phyloP scores from a whole-genome alignment of 2,329 filamentous ascomycete genomes.

The Epichloe typhina region DNA sequence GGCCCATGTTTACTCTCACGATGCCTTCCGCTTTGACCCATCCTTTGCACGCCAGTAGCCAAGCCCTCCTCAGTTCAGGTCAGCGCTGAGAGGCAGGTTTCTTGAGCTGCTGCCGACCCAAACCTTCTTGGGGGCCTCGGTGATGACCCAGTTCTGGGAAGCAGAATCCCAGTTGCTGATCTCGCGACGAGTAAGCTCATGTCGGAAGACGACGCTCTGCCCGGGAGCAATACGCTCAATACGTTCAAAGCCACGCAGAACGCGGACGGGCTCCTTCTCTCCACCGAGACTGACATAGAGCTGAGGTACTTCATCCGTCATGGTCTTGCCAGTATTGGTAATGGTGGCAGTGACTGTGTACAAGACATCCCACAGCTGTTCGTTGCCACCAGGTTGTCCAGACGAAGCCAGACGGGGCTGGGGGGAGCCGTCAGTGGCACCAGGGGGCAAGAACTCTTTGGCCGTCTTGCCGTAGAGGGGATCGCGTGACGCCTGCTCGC shows the following conservation, averaged over 20 bases:
- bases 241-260: conserved; percentile 72
- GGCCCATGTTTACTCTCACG: not conserved
- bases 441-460: conserved; percentile 47
- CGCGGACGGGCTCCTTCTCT: conserved; percentile 49
- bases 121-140: conserved; percentile 35
- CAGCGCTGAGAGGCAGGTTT: conserved; percentile 32
- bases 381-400: conserved; percentile 50
- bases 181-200: conserved; percentile 63
- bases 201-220: conserved; percentile 50
- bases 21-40: not conserved
- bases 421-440: conserved; percentile 39
- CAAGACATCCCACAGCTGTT: conserved; percentile 51
- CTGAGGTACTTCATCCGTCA: conserved; percentile 62
- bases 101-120: conserved; percentile 43
- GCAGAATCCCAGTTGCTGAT: conserved; percentile 74
- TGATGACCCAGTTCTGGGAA: conserved; percentile 74
- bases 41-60: too few relatives aligned
- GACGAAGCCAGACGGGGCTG: conserved; percentile 40
- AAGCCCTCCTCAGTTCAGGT: not conserved
- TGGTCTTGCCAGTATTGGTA: conserved; percentile 53
- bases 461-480: conserved; percentile 44
- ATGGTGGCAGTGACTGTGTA: conserved; percentile 56
- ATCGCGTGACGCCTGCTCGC: conserved; percentile 40
- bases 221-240: conserved; percentile 55
- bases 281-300: conserved; percentile 74